Base-by-base conservation (phyloP, 805 yeast genomes). In the Candida andamanensis region DNA sequence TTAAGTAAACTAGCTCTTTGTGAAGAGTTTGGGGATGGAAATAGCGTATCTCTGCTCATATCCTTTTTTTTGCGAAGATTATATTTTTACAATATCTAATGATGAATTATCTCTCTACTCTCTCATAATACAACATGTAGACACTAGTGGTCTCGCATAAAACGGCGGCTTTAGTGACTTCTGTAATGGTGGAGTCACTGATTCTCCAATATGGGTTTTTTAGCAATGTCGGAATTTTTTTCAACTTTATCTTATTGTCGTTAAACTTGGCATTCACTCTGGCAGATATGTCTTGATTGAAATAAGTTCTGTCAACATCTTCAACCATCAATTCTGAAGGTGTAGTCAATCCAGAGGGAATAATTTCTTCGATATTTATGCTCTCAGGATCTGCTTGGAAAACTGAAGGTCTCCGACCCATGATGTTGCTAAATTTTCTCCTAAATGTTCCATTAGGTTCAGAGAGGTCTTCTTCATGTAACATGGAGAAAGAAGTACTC, bases 51-150 rank as follows among this genome's bases (percentile, higher is more conserved):
- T 5, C 20, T 15, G 16, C 22, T 15, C 36, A 33, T 33, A 8
- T 8, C 8, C n/a, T n/a, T n/a, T n/a, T n/a, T n/a, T n/a, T 23
- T 6, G 26, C 7, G 26, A 23, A 11, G 26, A 23, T 14, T 23
- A 9, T 14, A 7, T 6, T 8, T 9, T 23, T 23, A 11, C 7
- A 23, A n/a, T 9, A 23, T 12, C 7, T 23, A 23, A 8, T 8
- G 13, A 12, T 9, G 12, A 23, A 11, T 24, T 45, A 45, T 30
- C 47, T 51, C 32, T 67, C 72, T 14, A 66, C 58, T 37, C 74
- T 59, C 51, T 89, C 95, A 50, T 84, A 92, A 48, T 84, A 81
- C 32, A 90, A 59, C 82, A 90, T 74, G 56, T 90, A 90, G 2
- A 77, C 95, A n/a, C 83, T 85, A 17, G 75, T 65, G 18, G 75